Conservation (phyloP, 129 eudicot species). For the Smallanthus sonchifolius region DNA sequence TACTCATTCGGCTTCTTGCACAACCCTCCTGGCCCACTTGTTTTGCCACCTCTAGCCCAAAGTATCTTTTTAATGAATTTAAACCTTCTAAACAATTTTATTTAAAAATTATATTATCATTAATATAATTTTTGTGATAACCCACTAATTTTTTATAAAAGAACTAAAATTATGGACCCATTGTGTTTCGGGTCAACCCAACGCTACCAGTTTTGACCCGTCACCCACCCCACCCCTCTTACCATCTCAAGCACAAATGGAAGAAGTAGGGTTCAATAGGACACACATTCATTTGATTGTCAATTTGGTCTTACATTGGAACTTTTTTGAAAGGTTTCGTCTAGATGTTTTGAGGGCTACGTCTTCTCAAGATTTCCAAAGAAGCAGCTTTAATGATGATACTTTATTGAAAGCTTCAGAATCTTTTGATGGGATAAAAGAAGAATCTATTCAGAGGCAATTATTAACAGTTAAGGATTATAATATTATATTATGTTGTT, state of each 20-base stretch:
- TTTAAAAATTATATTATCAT: no score
- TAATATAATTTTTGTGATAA: no score
- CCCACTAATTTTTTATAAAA: no score
- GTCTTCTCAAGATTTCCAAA: conserved; percentile 45
- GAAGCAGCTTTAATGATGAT: conserved; percentile 8
- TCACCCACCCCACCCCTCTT: background rate
- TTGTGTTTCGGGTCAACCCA: background rate
- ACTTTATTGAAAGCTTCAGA: conserved; percentile 6
- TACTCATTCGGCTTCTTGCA: no score
- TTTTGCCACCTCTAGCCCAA: no score
- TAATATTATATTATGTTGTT: background rate
- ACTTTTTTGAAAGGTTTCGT: conserved; percentile 44
- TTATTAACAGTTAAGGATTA: conserved; percentile 58
- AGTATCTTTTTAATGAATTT: no score
- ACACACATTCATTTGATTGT: conserved; percentile 8
- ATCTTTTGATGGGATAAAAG: conserved; percentile 21
- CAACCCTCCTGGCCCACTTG: no score
- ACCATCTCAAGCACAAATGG: background rate
- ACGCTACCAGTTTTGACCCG: no score
- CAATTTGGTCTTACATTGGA: conserved; percentile 24
- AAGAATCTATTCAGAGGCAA: conserved; percentile 18
- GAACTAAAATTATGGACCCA: no score
- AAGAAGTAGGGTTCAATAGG: background rate
- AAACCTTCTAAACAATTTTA: no score
- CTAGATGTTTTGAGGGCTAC: conserved; percentile 34